phyloP scores from a whole-genome alignment of 345 rosid genomes.

The Atalantia buxifolia region DNA sequence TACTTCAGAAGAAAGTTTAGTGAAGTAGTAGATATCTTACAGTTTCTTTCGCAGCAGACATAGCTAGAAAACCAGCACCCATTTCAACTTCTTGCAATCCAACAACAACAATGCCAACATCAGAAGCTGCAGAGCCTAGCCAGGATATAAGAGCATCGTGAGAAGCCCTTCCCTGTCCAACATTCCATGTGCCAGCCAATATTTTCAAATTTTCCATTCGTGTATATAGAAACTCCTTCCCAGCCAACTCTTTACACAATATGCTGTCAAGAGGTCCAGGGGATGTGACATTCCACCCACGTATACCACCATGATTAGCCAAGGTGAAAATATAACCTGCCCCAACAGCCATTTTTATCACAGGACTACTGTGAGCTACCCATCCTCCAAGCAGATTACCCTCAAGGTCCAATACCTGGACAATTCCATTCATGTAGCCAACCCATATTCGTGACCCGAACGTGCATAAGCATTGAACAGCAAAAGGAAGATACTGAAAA shows the following conservation, averaged over 20 bases:
- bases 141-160: constrained; percentile 61
- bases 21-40: constrained; percentile 40
- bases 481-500: constrained; percentile 44
- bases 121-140: constrained; percentile 61
- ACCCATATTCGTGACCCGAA: constrained; percentile 59
- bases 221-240: constrained; percentile 55
- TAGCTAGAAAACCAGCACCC: constrained; percentile 89
- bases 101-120: constrained; percentile 66
- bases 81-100: constrained; percentile 88
- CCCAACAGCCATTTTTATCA: constrained; percentile 57
- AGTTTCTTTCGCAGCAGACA: constrained; percentile 89
- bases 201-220: constrained; percentile 57
- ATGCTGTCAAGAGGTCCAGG: constrained; percentile 69
- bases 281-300: constrained; percentile 75
- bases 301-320: constrained; percentile 80
- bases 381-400: constrained; percentile 66
- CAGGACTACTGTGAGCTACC: constrained; percentile 76
- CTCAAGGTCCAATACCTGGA: constrained; percentile 68
- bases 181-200: constrained; percentile 76
- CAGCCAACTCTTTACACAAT: constrained; percentile 56
- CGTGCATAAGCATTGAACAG: constrained; percentile 63
- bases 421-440: constrained; percentile 61
- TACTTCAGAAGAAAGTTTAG: constrained; percentile 5
- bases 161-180: constrained; percentile 74
- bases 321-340: constrained; percentile 66